Evolutionary conservation across 1,139 yeast species (phyloP).

Genomic region (Ogataea hybrid): DNA sequence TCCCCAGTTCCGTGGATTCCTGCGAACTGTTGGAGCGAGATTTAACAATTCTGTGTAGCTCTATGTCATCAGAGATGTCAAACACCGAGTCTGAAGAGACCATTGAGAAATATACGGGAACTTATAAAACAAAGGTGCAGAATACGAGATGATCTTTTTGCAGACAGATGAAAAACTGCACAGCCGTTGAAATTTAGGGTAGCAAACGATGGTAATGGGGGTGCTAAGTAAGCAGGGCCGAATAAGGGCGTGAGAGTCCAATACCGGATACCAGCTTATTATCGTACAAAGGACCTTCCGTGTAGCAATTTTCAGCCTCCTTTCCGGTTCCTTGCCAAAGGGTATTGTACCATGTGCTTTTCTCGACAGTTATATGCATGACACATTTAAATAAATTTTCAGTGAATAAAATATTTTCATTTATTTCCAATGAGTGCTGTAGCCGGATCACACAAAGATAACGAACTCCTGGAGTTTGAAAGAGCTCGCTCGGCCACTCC

Average conservation of each 20-base stretch:
- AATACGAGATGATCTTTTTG: constrained; percentile 1
- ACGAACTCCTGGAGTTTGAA: constrained; percentile 7
- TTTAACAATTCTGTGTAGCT: constrained; percentile 3
- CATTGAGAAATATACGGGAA: not conserved
- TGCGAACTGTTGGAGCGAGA: constrained; percentile 7
- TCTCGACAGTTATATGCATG: not conserved
- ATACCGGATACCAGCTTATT: too few relatives aligned
- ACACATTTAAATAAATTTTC: constrained; percentile 3
- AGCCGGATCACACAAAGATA: not conserved
- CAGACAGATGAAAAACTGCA: not conserved
- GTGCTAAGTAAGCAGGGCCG: not conserved
- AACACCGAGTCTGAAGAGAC: not conserved
- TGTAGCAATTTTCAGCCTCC: too few relatives aligned
- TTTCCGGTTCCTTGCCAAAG: too few relatives aligned
- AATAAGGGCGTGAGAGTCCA: not conserved
- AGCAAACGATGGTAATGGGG: not conserved
- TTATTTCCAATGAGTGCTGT: constrained; percentile 2
- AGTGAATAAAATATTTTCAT: constrained; percentile 1
- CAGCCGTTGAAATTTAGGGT: constrained; percentile 1
- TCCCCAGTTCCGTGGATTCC: constrained; percentile 5
- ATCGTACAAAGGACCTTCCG: too few relatives aligned
- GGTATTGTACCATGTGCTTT: not conserved
- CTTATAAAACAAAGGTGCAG: not conserved
- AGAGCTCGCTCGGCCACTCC: constrained; percentile 40
- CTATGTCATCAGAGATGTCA: constrained; percentile 6